These are phyloP conservation scores for Colletotrichum sp. DNA, from an alignment of 2,329 filamentous ascomycete genomes.

Conservation along the genomic window DNA sequence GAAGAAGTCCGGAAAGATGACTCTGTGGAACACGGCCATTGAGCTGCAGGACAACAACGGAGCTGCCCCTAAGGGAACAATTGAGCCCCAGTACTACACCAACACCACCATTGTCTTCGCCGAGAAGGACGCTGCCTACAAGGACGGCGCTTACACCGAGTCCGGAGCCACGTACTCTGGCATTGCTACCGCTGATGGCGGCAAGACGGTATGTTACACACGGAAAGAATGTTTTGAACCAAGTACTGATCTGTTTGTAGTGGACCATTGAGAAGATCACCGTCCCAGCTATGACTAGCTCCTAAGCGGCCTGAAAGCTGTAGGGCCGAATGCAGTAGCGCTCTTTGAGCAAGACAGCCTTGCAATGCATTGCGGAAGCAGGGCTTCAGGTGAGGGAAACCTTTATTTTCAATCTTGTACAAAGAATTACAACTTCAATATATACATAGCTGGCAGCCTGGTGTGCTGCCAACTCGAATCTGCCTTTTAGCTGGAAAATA, in stretches of 20 bases:
- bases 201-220: not conserved
- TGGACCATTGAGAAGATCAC: not conserved
- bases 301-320: not conserved
- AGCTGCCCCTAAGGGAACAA: not conserved
- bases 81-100: not conserved
- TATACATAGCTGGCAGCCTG: not conserved
- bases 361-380: not conserved
- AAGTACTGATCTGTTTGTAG: not conserved
- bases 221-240: accelerated
- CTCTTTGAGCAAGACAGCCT: not conserved
- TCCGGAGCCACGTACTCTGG: not conserved
- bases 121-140: not conserved
- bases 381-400: not conserved
- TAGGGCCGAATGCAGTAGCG: not conserved
- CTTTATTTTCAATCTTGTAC: not conserved
- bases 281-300: not conserved
- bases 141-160: not conserved
- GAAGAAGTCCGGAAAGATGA: not conserved
- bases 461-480: not conserved
- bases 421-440: not conserved
- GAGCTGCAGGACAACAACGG: not conserved
- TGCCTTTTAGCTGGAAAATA: accelerated
- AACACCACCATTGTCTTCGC: not conserved
- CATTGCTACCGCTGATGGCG: not conserved
- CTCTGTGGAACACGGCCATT: not conserved